These are phyloP conservation scores for Leersia perrieri DNA, from an alignment of 176 grass and related monocot genomes.

Conservation along the genomic window DNA sequence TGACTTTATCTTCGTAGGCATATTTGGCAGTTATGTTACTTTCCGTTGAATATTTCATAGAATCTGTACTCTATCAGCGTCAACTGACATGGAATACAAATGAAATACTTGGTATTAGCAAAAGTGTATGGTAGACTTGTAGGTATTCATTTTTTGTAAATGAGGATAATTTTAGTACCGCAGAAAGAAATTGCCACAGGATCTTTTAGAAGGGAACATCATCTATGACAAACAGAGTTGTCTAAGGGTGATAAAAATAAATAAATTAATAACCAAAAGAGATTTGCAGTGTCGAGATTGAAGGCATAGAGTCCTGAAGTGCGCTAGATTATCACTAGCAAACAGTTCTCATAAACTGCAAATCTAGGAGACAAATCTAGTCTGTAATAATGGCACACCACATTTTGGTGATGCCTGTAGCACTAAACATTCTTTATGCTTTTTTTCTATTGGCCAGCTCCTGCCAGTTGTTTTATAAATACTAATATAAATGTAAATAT, in stretches of 20 bases:
- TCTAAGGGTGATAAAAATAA: not conserved
- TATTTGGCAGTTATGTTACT: not conserved
- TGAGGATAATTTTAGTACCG: too few relatives aligned
- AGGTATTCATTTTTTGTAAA: not conserved
- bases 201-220: not conserved
- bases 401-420: not conserved
- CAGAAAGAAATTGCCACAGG: not conserved
- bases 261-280: not conserved
- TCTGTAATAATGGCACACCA: not conserved
- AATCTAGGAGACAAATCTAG: not conserved
- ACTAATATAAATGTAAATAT: not conserved
- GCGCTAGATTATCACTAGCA: not conserved
- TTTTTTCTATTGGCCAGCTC: not conserved
- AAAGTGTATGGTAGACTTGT: not conserved
- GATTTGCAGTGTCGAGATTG: not conserved
- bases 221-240: not conserved
- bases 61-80: not conserved
- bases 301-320: not conserved
- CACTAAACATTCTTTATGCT: not conserved
- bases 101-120: not conserved
- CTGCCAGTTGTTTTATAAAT: not conserved
- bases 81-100: not conserved
- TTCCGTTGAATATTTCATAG: slow-evolving; percentile 8
- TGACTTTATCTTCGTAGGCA: not conserved
- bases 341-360: not conserved